A percentile compares a stretch with the other conserved stretches of the same genome.
These are phyloP conservation scores for Cutaneotrichosporon sp. DNA, from an alignment of 1,284 basidiomycete genomes.

Conservation along the genomic window DNA sequence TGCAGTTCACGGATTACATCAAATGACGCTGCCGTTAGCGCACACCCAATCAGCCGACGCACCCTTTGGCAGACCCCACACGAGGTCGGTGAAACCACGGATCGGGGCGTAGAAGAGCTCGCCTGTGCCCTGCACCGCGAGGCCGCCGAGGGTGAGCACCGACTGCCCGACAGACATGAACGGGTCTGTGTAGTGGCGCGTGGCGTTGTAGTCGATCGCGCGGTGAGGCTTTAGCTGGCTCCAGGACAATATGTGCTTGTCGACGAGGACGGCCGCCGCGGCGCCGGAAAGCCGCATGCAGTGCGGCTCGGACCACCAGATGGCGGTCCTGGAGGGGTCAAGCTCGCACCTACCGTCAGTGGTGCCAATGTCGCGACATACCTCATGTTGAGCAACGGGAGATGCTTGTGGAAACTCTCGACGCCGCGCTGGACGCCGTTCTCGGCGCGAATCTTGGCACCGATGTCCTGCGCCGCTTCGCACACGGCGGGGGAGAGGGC, in stretches of 20 bases:
- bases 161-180: conserved; percentile 46
- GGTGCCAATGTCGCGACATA: conserved; percentile 15
- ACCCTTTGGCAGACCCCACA: conserved; percentile 48
- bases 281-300: conserved; percentile 56
- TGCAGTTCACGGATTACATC: conserved; percentile 51
- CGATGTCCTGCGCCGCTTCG: conserved; percentile 53
- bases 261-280: conserved; percentile 54
- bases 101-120: conserved; percentile 51
- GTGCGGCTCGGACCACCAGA: conserved; percentile 58
- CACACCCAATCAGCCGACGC: background rate
- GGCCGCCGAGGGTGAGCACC: conserved; percentile 54
- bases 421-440: conserved; percentile 54
- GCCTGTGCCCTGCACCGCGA: conserved; percentile 50
- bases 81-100: conserved; percentile 33
- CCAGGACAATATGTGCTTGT: conserved; percentile 51
- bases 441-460: conserved; percentile 56
- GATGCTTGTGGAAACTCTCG: conserved; percentile 58
- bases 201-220: conserved; percentile 54
- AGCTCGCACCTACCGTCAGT: conserved; percentile 53
- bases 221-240: conserved; percentile 53
- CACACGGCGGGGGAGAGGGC: conserved; percentile 52
- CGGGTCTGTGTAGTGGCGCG: conserved; percentile 16
- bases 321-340: conserved; percentile 52
- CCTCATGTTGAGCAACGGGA: conserved; percentile 60
- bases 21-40: conserved; percentile 23